Base-by-base conservation (phyloP, 495 filamentous ascomycete genomes). In the Talaromyces trachyspermus region DNA sequence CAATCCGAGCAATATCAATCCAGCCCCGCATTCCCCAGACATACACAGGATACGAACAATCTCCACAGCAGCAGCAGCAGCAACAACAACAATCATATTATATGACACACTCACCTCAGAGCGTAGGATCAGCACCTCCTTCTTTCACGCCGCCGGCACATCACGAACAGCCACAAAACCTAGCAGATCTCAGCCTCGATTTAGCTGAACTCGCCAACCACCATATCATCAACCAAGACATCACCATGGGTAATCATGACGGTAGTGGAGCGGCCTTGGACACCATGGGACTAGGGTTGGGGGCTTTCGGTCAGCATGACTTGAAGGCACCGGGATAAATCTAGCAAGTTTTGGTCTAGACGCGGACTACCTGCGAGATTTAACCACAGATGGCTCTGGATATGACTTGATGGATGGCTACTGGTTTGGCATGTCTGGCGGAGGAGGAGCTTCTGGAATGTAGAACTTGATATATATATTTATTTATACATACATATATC, bases 391-490 rank as follows among this genome's bases (percentile, higher is more conserved):
- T 41, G 85, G 84, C 19, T 72, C 77, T 48, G 84, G 84, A 47
- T 77, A 91, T 54, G 88, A 95, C 74, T 63, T 95, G 23, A 86
- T 95, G 61, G 87, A 94, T 63, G 89, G 88, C 0, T 95, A 91
- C 61, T 95, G 91, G 70, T 95, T 95, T 68, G 89, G 89, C 15
- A 68, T 68, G 19, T 60, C 59, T 27, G 66, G 67, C 19, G 48
- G 54, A 29, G 65, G 63, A n/a, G n/a, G 26, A 53, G 26, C 62
- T 33, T 39, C 58, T 38, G 61, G 62, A 46, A 46, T 46, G 14
- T 46, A 46, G 44, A 35, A 7, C 17, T 24, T 17, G 54, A 59
- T 56, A 46, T 44, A 26, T 61, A 51, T 26, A 12, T 23, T 50
- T 18, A 15, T 23, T 37, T 26, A 18, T 23, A 25, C 30, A 40